Conservation (phyloP, 306 rosid genomes). For the Mucuna pruriens region DNA sequence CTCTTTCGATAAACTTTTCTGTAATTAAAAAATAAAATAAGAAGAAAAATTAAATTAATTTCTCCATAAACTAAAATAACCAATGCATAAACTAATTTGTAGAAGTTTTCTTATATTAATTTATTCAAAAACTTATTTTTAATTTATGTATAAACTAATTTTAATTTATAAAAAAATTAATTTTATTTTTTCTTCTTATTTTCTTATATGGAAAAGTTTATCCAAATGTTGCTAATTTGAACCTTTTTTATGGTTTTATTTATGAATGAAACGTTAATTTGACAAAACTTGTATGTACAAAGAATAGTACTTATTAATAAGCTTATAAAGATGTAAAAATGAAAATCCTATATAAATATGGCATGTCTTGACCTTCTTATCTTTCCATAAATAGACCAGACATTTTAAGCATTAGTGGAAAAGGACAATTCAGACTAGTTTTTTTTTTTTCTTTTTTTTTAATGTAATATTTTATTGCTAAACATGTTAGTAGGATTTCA, state of each 20-base stretch:
- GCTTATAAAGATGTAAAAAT: slow-evolving; percentile 8
- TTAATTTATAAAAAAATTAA: no score
- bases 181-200: no score
- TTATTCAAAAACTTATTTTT: no score
- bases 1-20: no score
- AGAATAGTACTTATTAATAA: background rate
- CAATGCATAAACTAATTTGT: no score
- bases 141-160: no score
- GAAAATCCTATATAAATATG: background rate
- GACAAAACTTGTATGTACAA: background rate
- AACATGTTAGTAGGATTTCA: slow-evolving; percentile 28
- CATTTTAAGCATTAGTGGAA: background rate
- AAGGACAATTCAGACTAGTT: background rate
- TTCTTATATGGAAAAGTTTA: no score
- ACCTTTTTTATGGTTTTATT: background rate
- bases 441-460: background rate
- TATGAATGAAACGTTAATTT: background rate
- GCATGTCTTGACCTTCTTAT: background rate
- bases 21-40: no score
- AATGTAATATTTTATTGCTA: background rate
- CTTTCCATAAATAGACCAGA: background rate
- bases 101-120: no score
- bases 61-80: no score
- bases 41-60: no score
- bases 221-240: background rate